A percentile compares a stretch with the other conserved stretches of the same genome.
These are phyloP conservation scores for Dioszegia aurantiaca DNA, from an alignment of 768 basidiomycete genomes.

Conservation along the genomic window DNA sequence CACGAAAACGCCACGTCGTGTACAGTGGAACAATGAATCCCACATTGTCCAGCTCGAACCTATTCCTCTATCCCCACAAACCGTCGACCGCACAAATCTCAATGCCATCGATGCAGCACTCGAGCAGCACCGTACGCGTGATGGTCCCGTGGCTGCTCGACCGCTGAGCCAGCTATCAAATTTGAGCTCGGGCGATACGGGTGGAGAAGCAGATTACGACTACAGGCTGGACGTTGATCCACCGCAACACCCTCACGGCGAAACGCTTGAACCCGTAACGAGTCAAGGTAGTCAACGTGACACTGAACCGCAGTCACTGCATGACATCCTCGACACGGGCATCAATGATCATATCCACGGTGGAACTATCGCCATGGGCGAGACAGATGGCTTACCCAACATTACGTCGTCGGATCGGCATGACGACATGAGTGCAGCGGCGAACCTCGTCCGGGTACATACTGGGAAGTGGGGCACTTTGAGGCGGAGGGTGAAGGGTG, in stretches of 20 bases:
- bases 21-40: slow-evolving; percentile 47
- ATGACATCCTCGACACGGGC: slow-evolving; percentile 26
- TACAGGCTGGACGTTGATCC: slow-evolving; percentile 48
- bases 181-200: slow-evolving; percentile 19
- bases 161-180: slow-evolving; percentile 1
- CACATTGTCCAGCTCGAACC: slow-evolving; percentile 42
- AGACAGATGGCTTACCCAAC: slow-evolving; percentile 65
- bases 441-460: slow-evolving; percentile 51
- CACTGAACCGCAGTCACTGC: slow-evolving; percentile 13
- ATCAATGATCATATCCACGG: slow-evolving; percentile 33
- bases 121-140: slow-evolving; percentile 28
- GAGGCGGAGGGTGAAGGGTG: slow-evolving; percentile 32
- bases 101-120: slow-evolving; percentile 35
- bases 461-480: slow-evolving; percentile 51
- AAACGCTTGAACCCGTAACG: slow-evolving; percentile 12
- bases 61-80: slow-evolving; percentile 19
- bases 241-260: slow-evolving; percentile 11
- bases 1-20: slow-evolving; percentile 45
- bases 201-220: slow-evolving; percentile 48
- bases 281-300: slow-evolving; percentile 23
- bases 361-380: slow-evolving; percentile 59
- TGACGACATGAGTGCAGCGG: slow-evolving; percentile 29
- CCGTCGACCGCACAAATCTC: slow-evolving; percentile 39
- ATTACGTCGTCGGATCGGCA: slow-evolving; percentile 26
- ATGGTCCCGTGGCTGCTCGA: slow-evolving; percentile 4